phyloP scores from a whole-genome alignment of 257 asterid genomes.

The Gentiana macrophylla region DNA sequence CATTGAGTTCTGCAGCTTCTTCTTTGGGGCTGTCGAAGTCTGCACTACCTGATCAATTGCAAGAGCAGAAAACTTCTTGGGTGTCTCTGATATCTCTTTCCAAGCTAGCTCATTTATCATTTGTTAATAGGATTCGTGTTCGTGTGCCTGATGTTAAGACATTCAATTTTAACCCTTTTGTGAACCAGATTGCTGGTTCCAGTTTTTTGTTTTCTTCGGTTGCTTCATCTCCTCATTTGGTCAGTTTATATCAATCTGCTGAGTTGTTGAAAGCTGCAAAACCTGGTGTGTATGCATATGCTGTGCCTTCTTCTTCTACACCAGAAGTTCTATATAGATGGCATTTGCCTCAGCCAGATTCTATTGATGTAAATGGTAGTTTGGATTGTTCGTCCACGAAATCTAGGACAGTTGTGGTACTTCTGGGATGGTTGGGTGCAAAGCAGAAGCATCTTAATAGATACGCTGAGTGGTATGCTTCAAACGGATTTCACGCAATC shows the following conservation, averaged over 20 bases:
- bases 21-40: constrained; percentile 38
- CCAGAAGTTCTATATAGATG: constrained; percentile 60
- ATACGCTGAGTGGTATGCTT: constrained; percentile 87
- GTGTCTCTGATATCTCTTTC: constrained; percentile 52
- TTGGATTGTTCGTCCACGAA: constrained; percentile 40
- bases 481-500: constrained; percentile 80
- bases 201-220: constrained; percentile 20
- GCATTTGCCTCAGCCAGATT: constrained; percentile 75
- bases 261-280: constrained; percentile 47
- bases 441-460: constrained; percentile 77
- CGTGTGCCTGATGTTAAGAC: constrained; percentile 43
- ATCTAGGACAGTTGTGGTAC: constrained; percentile 76
- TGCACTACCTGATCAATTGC: constrained; percentile 17
- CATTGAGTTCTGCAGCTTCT: constrained; percentile 19
- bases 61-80: constrained; percentile 46
- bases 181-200: constrained; percentile 12
- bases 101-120: constrained; percentile 48
- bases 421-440: constrained; percentile 96
- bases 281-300: constrained; percentile 30
- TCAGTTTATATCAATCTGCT: constrained; percentile 42
- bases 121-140: constrained; percentile 26
- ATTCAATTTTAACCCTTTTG: constrained; percentile 18
- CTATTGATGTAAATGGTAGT: constrained; percentile 29
- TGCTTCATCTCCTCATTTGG: constrained; percentile 32
- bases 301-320: constrained; percentile 28